Conservation (phyloP, 805 yeast genomes). For the Suhomyces sp. region DNA sequence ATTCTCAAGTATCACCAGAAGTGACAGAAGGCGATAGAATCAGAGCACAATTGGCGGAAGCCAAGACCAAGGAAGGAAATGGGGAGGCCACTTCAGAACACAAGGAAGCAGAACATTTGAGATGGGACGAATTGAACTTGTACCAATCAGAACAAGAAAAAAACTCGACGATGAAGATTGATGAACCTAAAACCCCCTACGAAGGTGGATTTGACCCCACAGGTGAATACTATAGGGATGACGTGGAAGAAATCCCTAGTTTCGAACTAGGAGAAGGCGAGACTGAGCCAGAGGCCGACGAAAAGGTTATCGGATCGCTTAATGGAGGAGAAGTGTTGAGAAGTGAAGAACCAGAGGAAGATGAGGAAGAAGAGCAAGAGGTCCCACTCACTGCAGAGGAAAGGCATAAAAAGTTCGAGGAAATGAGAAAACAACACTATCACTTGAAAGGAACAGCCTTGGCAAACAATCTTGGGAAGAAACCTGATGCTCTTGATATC, state of each 20-base stretch:
- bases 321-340: conserved; percentile 43
- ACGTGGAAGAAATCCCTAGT: conserved; percentile 39
- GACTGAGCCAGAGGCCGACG: conserved; percentile 26
- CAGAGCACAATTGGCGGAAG: conserved; percentile 44
- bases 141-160: conserved; percentile 71
- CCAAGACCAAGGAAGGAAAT: neutral
- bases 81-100: conserved; percentile 4
- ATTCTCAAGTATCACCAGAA: conserved; percentile 53
- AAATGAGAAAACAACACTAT: conserved; percentile 77
- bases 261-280: conserved; percentile 62
- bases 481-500: conserved; percentile 1
- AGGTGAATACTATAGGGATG: conserved; percentile 72
- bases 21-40: conserved; percentile 44
- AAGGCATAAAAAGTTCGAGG: conserved; percentile 69
- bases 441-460: conserved; percentile 55
- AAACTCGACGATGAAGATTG: conserved; percentile 75
- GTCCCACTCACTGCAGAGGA: conserved; percentile 50
- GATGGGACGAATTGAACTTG: conserved; percentile 85
- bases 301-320: conserved; percentile 31
- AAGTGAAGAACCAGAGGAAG: conserved; percentile 29
- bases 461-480: conserved; percentile 21
- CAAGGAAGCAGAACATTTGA: conserved; percentile 43
- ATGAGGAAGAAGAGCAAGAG: conserved; percentile 36
- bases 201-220: conserved; percentile 84
- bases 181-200: conserved; percentile 94